These are phyloP conservation scores for Auxenochlorella protothecoides DNA, from an alignment of 139 green algal species.

Conservation along the genomic window DNA sequence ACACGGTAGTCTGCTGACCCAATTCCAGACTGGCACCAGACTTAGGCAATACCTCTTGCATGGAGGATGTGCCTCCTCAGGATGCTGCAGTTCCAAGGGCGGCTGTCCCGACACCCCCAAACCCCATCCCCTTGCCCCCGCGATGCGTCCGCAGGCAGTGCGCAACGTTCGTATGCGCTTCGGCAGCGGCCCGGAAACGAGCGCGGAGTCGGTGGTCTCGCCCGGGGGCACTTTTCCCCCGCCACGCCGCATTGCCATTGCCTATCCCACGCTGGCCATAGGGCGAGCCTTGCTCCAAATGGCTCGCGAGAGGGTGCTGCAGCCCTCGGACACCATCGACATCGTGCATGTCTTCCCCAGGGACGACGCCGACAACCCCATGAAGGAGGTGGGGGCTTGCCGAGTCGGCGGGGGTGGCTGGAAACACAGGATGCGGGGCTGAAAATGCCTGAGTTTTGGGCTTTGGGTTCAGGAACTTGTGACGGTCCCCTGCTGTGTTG, in stretches of 20 bases:
- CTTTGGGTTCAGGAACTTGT: too few relatives aligned
- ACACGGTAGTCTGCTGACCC: too few relatives aligned
- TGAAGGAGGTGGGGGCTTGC: too few relatives aligned
- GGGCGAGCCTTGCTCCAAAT: conserved; percentile 12
- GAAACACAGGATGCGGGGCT: neutral
- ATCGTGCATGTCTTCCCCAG: conserved; percentile 24
- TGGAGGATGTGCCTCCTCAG: too few relatives aligned
- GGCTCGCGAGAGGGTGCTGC: conserved; percentile 7
- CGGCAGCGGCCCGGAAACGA: neutral
- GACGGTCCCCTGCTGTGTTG: too few relatives aligned
- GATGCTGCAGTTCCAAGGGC: too few relatives aligned
- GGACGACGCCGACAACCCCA: conserved; percentile 4
- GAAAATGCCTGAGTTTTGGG: too few relatives aligned
- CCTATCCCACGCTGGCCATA: conserved; percentile 13
- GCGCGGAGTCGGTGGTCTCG: too few relatives aligned
- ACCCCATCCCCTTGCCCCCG: neutral
- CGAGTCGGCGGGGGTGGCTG: neutral
- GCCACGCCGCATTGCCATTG: conserved; percentile 24
- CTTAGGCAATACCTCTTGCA: too few relatives aligned
- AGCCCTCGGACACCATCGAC: conserved; percentile 27
- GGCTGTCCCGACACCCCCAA: too few relatives aligned
- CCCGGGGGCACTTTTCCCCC: neutral
- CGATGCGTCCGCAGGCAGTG: conserved; percentile 1
- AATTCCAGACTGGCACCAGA: too few relatives aligned
- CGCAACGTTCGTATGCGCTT: conserved; percentile 4